These are phyloP conservation scores for Aspergillus vadensis DNA, from an alignment of 2,329 filamentous ascomycete species.

Conservation along the genomic window DNA sequence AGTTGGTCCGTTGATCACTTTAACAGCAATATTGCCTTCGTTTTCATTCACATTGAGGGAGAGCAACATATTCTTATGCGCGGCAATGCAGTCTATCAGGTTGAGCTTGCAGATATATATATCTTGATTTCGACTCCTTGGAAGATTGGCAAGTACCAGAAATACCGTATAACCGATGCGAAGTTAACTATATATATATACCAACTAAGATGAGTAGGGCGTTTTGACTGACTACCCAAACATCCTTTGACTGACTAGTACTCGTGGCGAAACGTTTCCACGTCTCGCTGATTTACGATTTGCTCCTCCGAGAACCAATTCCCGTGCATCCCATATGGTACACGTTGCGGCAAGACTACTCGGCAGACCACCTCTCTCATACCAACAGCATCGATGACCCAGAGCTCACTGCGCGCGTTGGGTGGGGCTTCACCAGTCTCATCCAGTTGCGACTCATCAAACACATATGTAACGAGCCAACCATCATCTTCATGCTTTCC, in stretches of 20 bases:
- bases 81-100: too few relatives aligned
- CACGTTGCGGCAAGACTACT: constrained; percentile 64
- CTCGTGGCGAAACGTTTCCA: not conserved
- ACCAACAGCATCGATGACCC: constrained; percentile 65
- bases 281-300: constrained; percentile 49
- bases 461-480: constrained; percentile 68
- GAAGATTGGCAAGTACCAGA: too few relatives aligned
- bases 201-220: too few relatives aligned
- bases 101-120: too few relatives aligned
- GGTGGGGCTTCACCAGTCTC: constrained; percentile 48
- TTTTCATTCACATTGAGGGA: too few relatives aligned
- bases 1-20: too few relatives aligned
- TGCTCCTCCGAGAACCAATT: constrained; percentile 61
- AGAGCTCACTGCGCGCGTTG: constrained; percentile 61
- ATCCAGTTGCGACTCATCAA: constrained; percentile 67
- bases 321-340: constrained; percentile 70
- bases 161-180: too few relatives aligned
- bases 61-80: too few relatives aligned
- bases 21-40: too few relatives aligned
- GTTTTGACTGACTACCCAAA: not conserved
- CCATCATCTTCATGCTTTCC: constrained; percentile 63
- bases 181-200: too few relatives aligned
- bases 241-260: not conserved
- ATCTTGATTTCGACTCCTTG: too few relatives aligned
- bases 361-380: constrained; percentile 61